Percentiles rank a stretch among this genome's conserved stretches.
These are phyloP conservation scores for Coprinopsis sp. DNA, from an alignment of 768 basidiomycete species.

Conservation along the genomic window DNA sequence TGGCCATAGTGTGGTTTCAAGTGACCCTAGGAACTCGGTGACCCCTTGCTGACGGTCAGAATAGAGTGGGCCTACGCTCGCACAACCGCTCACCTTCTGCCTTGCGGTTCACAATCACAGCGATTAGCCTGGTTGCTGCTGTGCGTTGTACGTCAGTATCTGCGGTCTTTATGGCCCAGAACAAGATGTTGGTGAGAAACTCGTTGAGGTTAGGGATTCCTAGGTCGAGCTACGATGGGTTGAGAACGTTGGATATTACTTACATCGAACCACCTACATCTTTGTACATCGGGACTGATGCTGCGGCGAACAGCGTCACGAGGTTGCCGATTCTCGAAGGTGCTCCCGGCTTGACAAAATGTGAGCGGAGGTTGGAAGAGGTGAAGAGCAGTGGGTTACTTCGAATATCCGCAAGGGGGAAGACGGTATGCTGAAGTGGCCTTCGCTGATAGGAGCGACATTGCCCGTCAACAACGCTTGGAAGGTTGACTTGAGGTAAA, in stretches of 20 bases:
- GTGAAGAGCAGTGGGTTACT: conserved; percentile 1
- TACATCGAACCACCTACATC: conserved; percentile 48
- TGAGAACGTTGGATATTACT: background rate
- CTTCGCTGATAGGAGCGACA: conserved; percentile 47
- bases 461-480: conserved; percentile 54
- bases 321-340: conserved; percentile 54
- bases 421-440: conserved; percentile 46
- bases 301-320: conserved; percentile 62
- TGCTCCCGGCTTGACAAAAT: conserved; percentile 35
- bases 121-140: conserved; percentile 52
- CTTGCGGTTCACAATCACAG: conserved; percentile 77
- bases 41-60: background rate
- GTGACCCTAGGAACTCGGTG: background rate
- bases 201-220: conserved; percentile 43
- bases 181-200: conserved; percentile 51
- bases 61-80: background rate
- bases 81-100: conserved; percentile 47
- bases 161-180: conserved; percentile 52
- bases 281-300: conserved; percentile 56
- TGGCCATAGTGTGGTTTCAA: background rate
- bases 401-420: conserved; percentile 14
- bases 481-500: conserved; percentile 47
- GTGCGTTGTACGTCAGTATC: conserved; percentile 49
- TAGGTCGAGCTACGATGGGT: conserved; percentile 41
- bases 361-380: background rate